These are phyloP conservation scores for Exidia glandulosa DNA, from an alignment of 768 basidiomycete species.

Conservation along the genomic window DNA sequence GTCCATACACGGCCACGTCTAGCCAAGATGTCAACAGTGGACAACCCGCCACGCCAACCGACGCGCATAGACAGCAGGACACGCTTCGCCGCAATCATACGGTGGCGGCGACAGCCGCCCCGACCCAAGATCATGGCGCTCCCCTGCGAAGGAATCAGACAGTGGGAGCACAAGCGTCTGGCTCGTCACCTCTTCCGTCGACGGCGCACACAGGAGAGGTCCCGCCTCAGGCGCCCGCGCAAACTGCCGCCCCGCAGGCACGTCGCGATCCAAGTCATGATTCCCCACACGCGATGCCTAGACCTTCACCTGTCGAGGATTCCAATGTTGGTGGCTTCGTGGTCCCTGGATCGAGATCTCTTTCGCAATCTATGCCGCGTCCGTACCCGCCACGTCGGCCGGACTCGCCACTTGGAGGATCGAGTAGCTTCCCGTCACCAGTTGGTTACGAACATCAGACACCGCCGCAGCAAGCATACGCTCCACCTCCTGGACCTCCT, in stretches of 20 bases:
- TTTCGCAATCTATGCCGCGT: too few species aligned
- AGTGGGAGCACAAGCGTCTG: not conserved
- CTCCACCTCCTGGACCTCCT: slow-evolving; percentile 1
- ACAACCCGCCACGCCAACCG: not conserved
- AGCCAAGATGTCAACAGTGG: too few species aligned
- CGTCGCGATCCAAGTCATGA: too few species aligned
- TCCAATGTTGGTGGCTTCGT: too few species aligned
- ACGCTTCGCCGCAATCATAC: not conserved
- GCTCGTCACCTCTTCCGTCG: not conserved
- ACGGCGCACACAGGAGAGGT: not conserved
- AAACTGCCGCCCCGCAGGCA: too few species aligned
- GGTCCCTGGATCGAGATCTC: too few species aligned
- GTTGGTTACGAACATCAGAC: not conserved
- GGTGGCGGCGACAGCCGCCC: not conserved
- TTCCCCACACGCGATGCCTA: too few species aligned
- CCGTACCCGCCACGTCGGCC: too few species aligned
- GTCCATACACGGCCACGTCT: not conserved
- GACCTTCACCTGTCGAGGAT: too few species aligned
- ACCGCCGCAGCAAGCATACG: not conserved
- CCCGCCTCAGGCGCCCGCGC: too few species aligned
- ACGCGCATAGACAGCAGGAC: not conserved
- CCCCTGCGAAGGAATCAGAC: not conserved
- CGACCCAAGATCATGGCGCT: not conserved
- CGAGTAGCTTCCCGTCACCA: not conserved
- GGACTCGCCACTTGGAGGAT: too few species aligned